A percentile compares a stretch with the other conserved stretches of the same genome.
phyloP scores from a whole-genome alignment of 2,329 filamentous ascomycete species.

The Colletotrichum shisoi region DNA sequence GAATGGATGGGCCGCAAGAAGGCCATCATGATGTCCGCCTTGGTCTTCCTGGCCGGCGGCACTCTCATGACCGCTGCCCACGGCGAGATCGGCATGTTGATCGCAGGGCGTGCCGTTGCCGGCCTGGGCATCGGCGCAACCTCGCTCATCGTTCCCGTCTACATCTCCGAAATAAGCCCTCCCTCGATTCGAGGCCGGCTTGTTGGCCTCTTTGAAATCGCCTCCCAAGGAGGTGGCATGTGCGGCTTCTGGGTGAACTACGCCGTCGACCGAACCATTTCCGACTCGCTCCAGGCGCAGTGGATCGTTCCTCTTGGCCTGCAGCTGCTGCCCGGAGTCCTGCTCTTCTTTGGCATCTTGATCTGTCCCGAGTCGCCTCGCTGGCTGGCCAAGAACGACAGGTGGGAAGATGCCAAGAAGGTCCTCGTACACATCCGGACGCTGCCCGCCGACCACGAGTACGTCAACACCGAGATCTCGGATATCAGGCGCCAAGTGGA shows the following conservation, averaged over 20 bases:
- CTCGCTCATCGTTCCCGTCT: conserved; percentile 63
- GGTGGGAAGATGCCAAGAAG: conserved; percentile 49
- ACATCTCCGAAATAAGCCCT: conserved; percentile 65
- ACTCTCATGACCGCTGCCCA: conserved; percentile 49
- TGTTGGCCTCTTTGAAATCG: conserved; percentile 61
- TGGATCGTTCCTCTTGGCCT: conserved; percentile 56
- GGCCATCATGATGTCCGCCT: conserved; percentile 60
- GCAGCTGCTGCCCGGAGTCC: conserved; percentile 51
- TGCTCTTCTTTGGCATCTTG: conserved; percentile 48
- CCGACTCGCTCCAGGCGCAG: conserved; percentile 41
- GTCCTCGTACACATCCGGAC: conserved; percentile 52
- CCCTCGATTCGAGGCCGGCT: conserved; percentile 61
- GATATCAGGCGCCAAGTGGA: conserved; percentile 63
- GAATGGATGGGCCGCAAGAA: conserved; percentile 63
- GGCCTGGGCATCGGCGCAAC: conserved; percentile 61
- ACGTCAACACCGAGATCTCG: conserved; percentile 56
- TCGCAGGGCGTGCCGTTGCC: conserved; percentile 62
- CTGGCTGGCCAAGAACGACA: conserved; percentile 47
- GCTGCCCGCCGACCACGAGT: conserved; percentile 49
- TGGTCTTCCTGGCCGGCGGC: conserved; percentile 59
- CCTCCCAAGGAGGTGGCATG: conserved; percentile 60
- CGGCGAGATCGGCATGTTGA: conserved; percentile 60
- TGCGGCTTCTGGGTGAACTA: conserved; percentile 54
- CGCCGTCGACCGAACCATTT: conserved; percentile 44
- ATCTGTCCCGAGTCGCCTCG: conserved; percentile 52